phyloP scores from a whole-genome alignment of 2,329 filamentous ascomycete species.

The Stylonectria norvegica region DNA sequence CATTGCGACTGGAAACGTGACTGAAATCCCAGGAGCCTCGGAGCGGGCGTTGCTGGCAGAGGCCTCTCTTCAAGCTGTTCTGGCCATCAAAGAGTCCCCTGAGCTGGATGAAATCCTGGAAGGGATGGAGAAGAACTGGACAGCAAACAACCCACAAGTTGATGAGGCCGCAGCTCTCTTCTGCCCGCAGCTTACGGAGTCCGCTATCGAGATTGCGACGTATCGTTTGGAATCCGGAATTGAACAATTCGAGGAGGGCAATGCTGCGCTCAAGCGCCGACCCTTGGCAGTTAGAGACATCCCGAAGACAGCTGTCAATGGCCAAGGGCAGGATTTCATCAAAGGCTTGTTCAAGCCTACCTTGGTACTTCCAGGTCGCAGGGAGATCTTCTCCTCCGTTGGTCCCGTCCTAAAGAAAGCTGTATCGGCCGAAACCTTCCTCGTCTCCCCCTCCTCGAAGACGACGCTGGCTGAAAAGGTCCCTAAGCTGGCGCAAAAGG shows the following conservation, averaged over 20 bases:
- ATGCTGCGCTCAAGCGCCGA: slow-evolving; percentile 1
- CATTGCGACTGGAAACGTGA: slow-evolving; percentile 3
- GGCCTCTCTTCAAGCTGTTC: slow-evolving; percentile 10
- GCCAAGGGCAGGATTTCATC: slow-evolving; percentile 4
- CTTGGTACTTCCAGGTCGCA: slow-evolving; percentile 8
- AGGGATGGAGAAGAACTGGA: slow-evolving; percentile 15
- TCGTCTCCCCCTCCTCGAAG: slow-evolving; percentile 8
- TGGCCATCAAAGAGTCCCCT: slow-evolving; percentile 12
- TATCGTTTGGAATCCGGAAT: slow-evolving; percentile 2
- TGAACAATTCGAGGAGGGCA: not conserved
- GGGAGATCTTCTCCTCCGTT: slow-evolving; percentile 12
- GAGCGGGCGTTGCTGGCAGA: slow-evolving; percentile 13
- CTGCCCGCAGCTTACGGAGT: slow-evolving; percentile 9
- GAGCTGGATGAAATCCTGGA: slow-evolving; percentile 16
- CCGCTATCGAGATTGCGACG: slow-evolving; percentile 3
- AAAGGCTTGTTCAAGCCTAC: slow-evolving; percentile 16
- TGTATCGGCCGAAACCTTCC: not conserved
- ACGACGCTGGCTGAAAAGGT: not conserved
- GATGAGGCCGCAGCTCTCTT: slow-evolving; percentile 7
- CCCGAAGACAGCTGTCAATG: not conserved
- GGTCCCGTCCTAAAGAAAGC: slow-evolving; percentile 10
- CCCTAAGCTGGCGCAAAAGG: slow-evolving; percentile 6
- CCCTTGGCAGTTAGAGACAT: slow-evolving; percentile 6
- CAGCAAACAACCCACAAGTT: slow-evolving; percentile 7
- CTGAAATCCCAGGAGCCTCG: slow-evolving; percentile 6